Conservation (phyloP, 495 filamentous ascomycete genomes). For the Podospora pseudopauciseta region DNA sequence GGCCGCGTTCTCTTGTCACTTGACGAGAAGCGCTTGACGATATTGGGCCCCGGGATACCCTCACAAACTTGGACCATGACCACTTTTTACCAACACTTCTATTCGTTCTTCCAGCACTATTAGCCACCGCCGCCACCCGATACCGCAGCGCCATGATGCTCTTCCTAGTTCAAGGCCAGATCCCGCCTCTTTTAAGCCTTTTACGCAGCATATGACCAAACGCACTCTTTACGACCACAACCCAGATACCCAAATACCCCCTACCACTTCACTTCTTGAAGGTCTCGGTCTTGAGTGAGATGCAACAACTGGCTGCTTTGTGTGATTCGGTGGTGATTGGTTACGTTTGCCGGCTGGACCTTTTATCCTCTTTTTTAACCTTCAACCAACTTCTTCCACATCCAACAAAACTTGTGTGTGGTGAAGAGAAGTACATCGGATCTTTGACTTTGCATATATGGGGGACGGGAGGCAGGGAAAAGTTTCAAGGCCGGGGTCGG, state of each 20-base stretch:
- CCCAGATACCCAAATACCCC: background rate
- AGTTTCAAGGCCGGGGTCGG: conserved; percentile 4
- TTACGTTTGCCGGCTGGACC: conserved; percentile 2
- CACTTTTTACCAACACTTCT: conserved; percentile 3
- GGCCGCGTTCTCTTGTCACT: background rate
- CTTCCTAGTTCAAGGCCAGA: background rate
- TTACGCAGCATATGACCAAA: background rate
- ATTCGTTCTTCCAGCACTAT: conserved; percentile 2
- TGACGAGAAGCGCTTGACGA: background rate
- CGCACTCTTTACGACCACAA: conserved; percentile 3
- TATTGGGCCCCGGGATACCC: conserved; percentile 4
- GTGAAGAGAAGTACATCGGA: background rate
- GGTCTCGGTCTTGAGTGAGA: background rate
- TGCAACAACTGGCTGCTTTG: background rate
- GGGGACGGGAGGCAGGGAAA: conserved; percentile 3
- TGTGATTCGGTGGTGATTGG: background rate
- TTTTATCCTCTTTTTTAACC: conserved; percentile 10
- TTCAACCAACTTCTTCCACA: conserved; percentile 16
- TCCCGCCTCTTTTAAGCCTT: background rate
- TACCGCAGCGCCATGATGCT: background rate
- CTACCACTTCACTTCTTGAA: conserved; percentile 5
- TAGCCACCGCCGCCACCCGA: background rate
- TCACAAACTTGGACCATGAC: conserved; percentile 4
- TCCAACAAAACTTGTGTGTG: conserved; percentile 5
- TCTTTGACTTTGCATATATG: conserved; percentile 7